Conservation (phyloP, 805 yeast genomes). For the Candida stauntonica region DNA sequence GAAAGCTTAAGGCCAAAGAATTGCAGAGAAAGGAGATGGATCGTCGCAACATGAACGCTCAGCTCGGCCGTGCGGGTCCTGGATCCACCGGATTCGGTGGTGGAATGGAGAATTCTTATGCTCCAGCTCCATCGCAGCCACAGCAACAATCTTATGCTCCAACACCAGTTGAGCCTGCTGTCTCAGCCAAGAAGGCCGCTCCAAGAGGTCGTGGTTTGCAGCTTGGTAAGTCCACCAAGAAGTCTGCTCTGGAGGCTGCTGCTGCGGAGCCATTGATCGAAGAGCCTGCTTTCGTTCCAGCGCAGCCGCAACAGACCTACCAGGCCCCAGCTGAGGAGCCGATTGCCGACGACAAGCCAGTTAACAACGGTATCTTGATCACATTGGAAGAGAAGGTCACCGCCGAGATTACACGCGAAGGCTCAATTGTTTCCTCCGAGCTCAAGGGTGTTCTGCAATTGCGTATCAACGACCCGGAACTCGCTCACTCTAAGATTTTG, state of each 20-base stretch:
- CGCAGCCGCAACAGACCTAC: slow-evolving; percentile 1
- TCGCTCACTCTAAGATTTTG: slow-evolving; percentile 61
- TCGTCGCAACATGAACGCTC: slow-evolving; percentile 38
- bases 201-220: slow-evolving; percentile 71
- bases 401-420: slow-evolving; percentile 81
- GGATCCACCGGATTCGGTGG: slow-evolving; percentile 2
- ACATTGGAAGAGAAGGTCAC: slow-evolving; percentile 71
- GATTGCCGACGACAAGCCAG: slow-evolving; percentile 29
- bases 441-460: slow-evolving; percentile 88
- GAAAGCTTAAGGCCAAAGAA: slow-evolving; percentile 92
- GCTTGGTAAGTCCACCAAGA: slow-evolving; percentile 50
- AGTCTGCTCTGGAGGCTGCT: slow-evolving; percentile 18
- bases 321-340: slow-evolving; percentile 1
- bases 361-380: slow-evolving; percentile 75
- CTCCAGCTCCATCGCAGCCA: slow-evolving; percentile 9
- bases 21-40: slow-evolving; percentile 77
- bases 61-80: slow-evolving; percentile 11
- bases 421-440: slow-evolving; percentile 64
- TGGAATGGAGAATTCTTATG: slow-evolving; percentile 3
- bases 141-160: slow-evolving; percentile 20
- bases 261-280: slow-evolving; percentile 32
- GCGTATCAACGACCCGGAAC: slow-evolving; percentile 72
- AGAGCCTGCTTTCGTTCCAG: slow-evolving; percentile 16
- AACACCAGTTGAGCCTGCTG: slow-evolving; percentile 21
- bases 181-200: slow-evolving; percentile 28